Percentiles rank a stretch among this genome's conserved stretches.
Conservation (phyloP, 805 yeast genomes). For the Komagataella populi region DNA sequence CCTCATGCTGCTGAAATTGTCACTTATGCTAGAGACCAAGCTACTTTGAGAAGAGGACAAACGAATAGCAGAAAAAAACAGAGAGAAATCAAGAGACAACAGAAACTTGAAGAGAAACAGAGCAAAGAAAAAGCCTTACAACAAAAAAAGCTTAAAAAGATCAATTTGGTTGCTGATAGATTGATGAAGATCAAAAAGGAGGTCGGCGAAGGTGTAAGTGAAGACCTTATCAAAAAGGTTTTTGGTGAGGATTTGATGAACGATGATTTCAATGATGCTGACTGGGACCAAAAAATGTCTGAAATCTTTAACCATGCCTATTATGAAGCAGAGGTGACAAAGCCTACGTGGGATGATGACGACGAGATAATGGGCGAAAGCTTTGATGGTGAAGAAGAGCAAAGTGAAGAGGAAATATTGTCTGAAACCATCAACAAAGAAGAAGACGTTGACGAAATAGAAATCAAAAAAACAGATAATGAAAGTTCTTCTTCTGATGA, state of each 20-base stretch:
- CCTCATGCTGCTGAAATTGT: slow-evolving; percentile 83
- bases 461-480: too few species aligned
- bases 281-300: slow-evolving; percentile 82
- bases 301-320: slow-evolving; percentile 78
- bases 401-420: slow-evolving; percentile 19
- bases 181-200: slow-evolving; percentile 50
- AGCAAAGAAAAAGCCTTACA: slow-evolving; percentile 48
- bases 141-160: slow-evolving; percentile 62
- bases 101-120: slow-evolving; percentile 33
- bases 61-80: slow-evolving; percentile 66
- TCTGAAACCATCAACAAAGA: slow-evolving; percentile 6
- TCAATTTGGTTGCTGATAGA: slow-evolving; percentile 66
- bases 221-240: slow-evolving; percentile 45
- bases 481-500: neutral
- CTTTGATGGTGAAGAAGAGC: slow-evolving; percentile 25
- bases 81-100: slow-evolving; percentile 57
- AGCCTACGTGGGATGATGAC: slow-evolving; percentile 58
- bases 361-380: slow-evolving; percentile 36
- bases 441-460: neutral
- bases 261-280: slow-evolving; percentile 80
- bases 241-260: slow-evolving; percentile 68
- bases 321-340: slow-evolving; percentile 38
- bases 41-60: slow-evolving; percentile 75
- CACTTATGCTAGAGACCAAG: slow-evolving; percentile 89
- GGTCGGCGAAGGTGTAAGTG: slow-evolving; percentile 50